A percentile compares a stretch with the other conserved stretches of the same genome.
phyloP scores from a whole-genome alignment of 495 filamentous ascomycete genomes.

The Umbilicaria muhlenbergii region DNA sequence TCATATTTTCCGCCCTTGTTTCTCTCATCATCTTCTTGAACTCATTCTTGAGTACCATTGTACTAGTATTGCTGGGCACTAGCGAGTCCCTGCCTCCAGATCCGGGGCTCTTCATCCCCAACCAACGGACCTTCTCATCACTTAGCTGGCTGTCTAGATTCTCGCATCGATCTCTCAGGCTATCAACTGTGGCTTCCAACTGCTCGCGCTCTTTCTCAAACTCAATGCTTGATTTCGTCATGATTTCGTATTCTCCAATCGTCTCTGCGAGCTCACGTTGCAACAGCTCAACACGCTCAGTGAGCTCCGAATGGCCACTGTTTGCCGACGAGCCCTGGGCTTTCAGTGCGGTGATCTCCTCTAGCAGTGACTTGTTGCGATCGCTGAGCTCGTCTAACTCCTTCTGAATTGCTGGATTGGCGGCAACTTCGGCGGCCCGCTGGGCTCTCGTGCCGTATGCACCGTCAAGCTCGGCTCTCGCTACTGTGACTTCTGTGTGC shows the following conservation, averaged over 20 bases:
- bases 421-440: constrained; percentile 60
- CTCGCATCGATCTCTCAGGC: constrained; percentile 53
- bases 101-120: constrained; percentile 44
- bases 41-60: constrained; percentile 59
- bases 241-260: constrained; percentile 68
- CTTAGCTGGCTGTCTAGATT: constrained; percentile 47
- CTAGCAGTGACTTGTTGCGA: constrained; percentile 40
- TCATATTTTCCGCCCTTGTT: constrained; percentile 54
- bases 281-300: constrained; percentile 42
- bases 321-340: constrained; percentile 23
- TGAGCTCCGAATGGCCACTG: constrained; percentile 28
- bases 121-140: constrained; percentile 56
- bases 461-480: constrained; percentile 85
- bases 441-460: constrained; percentile 62
- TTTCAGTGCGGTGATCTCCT: constrained; percentile 41
- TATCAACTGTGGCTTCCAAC: constrained; percentile 59
- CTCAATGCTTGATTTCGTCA: constrained; percentile 73
- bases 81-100: constrained; percentile 28
- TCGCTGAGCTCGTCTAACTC: constrained; percentile 50
- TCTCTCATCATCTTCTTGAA: constrained; percentile 90
- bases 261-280: constrained; percentile 71
- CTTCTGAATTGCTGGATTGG: constrained; percentile 45
- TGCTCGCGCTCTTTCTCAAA: constrained; percentile 73
- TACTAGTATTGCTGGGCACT: constrained; percentile 39
- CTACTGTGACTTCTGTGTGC: constrained; percentile 82